Evolutionary conservation across 257 asterid genomes (phyloP), one percentile per base, ranked within the genome.

Genomic region (Solanum paucissectum): DNA sequence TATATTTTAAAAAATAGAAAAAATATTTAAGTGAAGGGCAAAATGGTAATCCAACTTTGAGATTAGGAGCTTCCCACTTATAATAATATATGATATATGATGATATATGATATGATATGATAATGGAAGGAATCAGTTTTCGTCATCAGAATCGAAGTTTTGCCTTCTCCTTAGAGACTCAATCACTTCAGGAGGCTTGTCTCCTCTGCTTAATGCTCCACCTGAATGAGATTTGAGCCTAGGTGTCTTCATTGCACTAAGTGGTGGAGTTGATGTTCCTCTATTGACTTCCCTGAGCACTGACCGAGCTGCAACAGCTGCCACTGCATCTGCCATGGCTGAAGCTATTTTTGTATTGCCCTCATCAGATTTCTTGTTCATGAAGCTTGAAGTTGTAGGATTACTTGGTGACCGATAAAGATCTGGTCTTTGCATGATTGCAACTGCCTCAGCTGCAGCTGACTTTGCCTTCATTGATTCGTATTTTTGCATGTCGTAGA

Each of bases 401-500:
- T 85, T 87, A 12, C 33, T 74, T 20, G 98, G 95, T 6, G 97
- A 91, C 4, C 33, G 86, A 37, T 66, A 88, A 6, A 89, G 74
- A 42, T 90, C 94, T 49, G 94, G 85, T 85, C 91, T 89, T 89
- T 93, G 93, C 92, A 91, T 86, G 71, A 93, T 87, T 5, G 93
- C 94, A n/a, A 90, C 92, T 75, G 95, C 95, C 87, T 95, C 96
- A 38, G 93, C 93, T 33, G 96, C 99, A 12, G 91, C 87, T 0
- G 92, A 88, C 86, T 91, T 95, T 44, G 95, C 97, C 79, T 93
- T 94, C 94, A 88, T 86, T 52, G 96, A 75, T 46, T 97, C 99
- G 18, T 94, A 93, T 83, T 92, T 97, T 83, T 97, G 95, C 91
- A 97, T 97, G 91, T 97, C 99, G 72, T 97, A 95, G 12, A 95